Conservation (phyloP, 805 yeast genomes). For the Sporopachydermia quercuum region DNA sequence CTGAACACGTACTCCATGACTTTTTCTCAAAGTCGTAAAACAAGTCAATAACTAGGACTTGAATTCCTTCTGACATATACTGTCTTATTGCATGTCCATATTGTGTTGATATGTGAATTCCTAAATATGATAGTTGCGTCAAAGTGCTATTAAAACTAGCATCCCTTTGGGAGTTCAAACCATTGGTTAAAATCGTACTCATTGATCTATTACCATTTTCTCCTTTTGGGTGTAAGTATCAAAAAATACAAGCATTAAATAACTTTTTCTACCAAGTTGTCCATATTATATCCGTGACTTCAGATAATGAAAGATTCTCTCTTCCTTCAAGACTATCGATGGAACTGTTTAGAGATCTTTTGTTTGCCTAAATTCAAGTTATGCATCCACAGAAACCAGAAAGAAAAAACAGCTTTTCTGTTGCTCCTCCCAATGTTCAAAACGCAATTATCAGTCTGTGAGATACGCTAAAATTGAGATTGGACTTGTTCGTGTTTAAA, state of each 20-base stretch:
- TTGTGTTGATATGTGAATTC: conserved; percentile 19
- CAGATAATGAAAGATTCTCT: conserved; percentile 4
- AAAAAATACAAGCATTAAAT: conserved; percentile 2
- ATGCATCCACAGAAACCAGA: no score
- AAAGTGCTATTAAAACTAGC: conserved; percentile 16
- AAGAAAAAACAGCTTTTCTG: no score
- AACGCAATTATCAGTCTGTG: no score
- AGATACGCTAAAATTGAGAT: no score
- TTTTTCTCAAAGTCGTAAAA: conserved; percentile 30
- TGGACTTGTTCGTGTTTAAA: no score
- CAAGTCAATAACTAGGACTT: conserved; percentile 27
- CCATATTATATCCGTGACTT: conserved; percentile 4
- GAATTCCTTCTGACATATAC: conserved; percentile 21
- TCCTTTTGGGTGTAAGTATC: conserved; percentile 7
- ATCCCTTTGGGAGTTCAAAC: conserved; percentile 20
- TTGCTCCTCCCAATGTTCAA: no score
- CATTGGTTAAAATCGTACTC: conserved; percentile 8
- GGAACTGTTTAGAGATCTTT: conserved; percentile 3
- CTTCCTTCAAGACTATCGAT: background rate
- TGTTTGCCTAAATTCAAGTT: no score
- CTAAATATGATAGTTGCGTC: conserved; percentile 19
- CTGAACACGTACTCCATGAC: conserved; percentile 43
- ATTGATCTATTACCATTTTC: conserved; percentile 7
- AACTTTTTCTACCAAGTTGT: conserved; percentile 4
- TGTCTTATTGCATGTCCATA: conserved; percentile 12